phyloP scores from a whole-genome alignment of 768 basidiomycete genomes.

The Mycena leptocephala region DNA sequence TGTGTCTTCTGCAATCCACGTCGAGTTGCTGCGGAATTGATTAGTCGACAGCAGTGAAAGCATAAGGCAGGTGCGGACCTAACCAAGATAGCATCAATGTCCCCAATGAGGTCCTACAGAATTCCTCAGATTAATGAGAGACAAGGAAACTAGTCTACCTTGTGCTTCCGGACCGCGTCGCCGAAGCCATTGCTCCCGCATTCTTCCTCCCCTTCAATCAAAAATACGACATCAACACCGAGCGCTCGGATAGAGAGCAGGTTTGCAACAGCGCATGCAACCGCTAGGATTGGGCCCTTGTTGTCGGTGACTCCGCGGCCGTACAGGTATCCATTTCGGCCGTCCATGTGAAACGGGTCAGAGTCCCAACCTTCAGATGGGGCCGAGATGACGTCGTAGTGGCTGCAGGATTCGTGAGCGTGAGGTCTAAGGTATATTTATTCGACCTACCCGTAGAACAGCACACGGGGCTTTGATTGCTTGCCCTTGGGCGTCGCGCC shows the following conservation, averaged over 20 bases:
- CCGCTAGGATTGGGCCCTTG: constrained; percentile 95
- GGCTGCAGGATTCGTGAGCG: constrained; percentile 59
- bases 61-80: constrained; percentile 64
- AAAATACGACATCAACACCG: constrained; percentile 89
- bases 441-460: constrained; percentile 89
- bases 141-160: constrained; percentile 60
- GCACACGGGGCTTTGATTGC: constrained; percentile 76
- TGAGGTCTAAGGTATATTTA: background rate
- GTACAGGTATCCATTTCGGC: constrained; percentile 91
- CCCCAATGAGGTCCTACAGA: constrained; percentile 82
- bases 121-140: constrained; percentile 10
- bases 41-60: background rate
- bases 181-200: constrained; percentile 92
- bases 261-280: constrained; percentile 91
- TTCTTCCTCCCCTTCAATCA: constrained; percentile 98
- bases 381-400: constrained; percentile 97
- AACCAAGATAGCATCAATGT: constrained; percentile 91
- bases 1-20: constrained; percentile 94
- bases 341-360: constrained; percentile 87
- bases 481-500: constrained; percentile 69
- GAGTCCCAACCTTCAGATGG: constrained; percentile 83
- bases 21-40: constrained; percentile 80
- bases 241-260: constrained; percentile 81
- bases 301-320: constrained; percentile 95
- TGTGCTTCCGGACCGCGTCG: constrained; percentile 82